Evolutionary conservation across 129 eudicot species (phyloP), one percentile per base, ranked within the genome.

Genomic region (Artemisia argyi): DNA sequence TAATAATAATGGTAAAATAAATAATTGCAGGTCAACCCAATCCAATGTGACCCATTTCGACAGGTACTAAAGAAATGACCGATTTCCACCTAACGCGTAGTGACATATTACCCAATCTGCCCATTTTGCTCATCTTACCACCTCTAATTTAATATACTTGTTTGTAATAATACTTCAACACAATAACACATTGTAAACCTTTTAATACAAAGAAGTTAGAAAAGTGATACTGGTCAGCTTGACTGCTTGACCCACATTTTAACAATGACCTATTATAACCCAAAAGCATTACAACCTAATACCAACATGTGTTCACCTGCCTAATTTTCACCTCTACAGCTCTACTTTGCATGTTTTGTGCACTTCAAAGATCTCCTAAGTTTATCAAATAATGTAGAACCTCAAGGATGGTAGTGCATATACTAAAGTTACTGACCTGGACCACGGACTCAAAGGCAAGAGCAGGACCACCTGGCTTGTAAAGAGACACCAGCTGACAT

Each of bases 391-490:
- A 18, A 4, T 2, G 54, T 19, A 69, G 65, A 69, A 6, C 51
- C 42, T 48, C 18, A 24, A 67, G 20, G 30, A 69, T 16, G 24
- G 32, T 26, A 10, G 15, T 7, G 24, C 54, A 15, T 13, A 65
- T 51, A 50, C 14, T 55, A 5, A 72, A 58, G 62, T 28, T 52
- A 71, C 85, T 79, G 39, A 89, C 98, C 95, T 85, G 92, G 60
- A 87, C 58, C 50, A 87, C 90, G 22, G 95, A 80, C 62, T 83
- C 80, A 49, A 46, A 74, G 5, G 96, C 90, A 57, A 89, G 86
- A 77, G 85, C 85, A 3, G 98, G 82, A 61, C 98, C 98, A 15
- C 98, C 98, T 30, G 97, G 97, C 71, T 89, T 93, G 82, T 87
- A 83, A 56, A 93, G 80, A 61, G 96, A 93, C 57, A 93, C 96